phyloP scores from a whole-genome alignment of 495 filamentous ascomycete genomes.

The Massariosphaeria phaeospora region DNA sequence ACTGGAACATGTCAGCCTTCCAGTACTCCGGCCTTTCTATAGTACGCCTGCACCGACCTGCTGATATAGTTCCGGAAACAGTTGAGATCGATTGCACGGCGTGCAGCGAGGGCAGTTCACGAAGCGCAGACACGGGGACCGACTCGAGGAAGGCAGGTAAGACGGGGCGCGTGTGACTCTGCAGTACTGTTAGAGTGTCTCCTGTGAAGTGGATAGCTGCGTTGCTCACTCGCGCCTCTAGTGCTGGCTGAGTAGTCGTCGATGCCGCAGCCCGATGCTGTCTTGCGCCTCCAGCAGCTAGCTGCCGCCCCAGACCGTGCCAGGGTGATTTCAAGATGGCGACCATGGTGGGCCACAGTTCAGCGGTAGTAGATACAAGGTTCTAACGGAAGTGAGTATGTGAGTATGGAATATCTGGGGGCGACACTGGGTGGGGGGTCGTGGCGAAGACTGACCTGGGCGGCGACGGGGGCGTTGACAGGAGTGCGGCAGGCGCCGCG shows the following conservation, averaged over 20 bases:
- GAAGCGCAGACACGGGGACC: slow-evolving; percentile 20
- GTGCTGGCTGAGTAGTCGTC: background rate
- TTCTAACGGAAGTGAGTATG: slow-evolving; percentile 23
- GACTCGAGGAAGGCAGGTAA: slow-evolving; percentile 23
- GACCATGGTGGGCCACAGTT: slow-evolving; percentile 54
- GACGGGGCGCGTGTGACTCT: slow-evolving; percentile 5
- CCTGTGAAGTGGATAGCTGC: background rate
- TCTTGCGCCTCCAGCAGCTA: background rate
- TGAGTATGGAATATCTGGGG: background rate
- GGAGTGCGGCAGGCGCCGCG: slow-evolving; percentile 23
- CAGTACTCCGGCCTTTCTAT: background rate
- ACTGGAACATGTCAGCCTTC: slow-evolving; percentile 6
- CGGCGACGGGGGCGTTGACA: slow-evolving; percentile 28
- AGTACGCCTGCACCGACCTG: slow-evolving; percentile 22
- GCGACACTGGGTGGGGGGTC: background rate
- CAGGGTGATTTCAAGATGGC: slow-evolving; percentile 46
- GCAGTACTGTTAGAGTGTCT: background rate
- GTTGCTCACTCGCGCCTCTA: slow-evolving; percentile 10
- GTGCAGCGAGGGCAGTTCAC: slow-evolving; percentile 7
- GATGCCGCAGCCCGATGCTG: background rate
- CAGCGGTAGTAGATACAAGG: slow-evolving; percentile 48
- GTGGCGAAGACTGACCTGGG: slow-evolving; percentile 32
- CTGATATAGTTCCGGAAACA: slow-evolving; percentile 16
- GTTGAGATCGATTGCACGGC: slow-evolving; percentile 19
- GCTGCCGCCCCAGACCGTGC: slow-evolving; percentile 32